These are phyloP conservation scores for Staphylotrichum longicolle DNA, from an alignment of 495 filamentous ascomycete species.

Conservation along the genomic window DNA sequence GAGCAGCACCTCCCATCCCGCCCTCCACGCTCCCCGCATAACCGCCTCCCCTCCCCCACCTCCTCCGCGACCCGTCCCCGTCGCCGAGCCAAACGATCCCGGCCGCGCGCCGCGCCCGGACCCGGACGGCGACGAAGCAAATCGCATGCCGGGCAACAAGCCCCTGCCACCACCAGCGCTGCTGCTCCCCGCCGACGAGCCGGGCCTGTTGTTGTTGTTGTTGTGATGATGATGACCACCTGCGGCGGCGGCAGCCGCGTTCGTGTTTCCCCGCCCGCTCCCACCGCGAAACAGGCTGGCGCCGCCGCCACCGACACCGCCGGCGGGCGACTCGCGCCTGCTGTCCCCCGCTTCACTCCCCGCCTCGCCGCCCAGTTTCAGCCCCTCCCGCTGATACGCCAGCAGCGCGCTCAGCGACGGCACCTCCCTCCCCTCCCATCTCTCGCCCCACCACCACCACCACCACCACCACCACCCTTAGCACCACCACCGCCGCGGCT, in stretches of 20 bases:
- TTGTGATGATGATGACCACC: too few relatives aligned
- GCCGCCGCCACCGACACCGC: neutral
- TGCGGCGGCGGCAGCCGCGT: too few relatives aligned
- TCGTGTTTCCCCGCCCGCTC: neutral
- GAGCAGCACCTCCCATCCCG: constrained; percentile 77
- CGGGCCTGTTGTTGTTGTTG: too few relatives aligned
- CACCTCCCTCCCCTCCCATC: constrained; percentile 40
- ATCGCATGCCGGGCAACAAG: neutral
- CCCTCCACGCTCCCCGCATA: constrained; percentile 53
- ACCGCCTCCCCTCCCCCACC: constrained; percentile 26
- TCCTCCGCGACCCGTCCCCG: constrained; percentile 37
- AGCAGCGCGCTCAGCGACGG: constrained; percentile 57
- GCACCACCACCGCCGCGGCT: constrained; percentile 46
- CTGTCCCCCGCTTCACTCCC: too few relatives aligned
- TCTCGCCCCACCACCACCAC: too few relatives aligned
- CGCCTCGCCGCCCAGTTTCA: too few relatives aligned
- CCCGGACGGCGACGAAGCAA: neutral
- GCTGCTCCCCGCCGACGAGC: neutral
- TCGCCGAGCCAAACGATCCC: constrained; percentile 30
- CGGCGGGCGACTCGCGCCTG: too few relatives aligned
- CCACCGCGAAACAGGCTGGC: neutral
- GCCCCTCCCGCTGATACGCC: constrained; percentile 37
- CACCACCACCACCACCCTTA: too few relatives aligned
- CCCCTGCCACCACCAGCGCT: neutral
- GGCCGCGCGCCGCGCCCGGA: constrained; percentile 4